phyloP scores from a whole-genome alignment of 2,329 filamentous ascomycete genomes.

The Trichoderma asperellum region DNA sequence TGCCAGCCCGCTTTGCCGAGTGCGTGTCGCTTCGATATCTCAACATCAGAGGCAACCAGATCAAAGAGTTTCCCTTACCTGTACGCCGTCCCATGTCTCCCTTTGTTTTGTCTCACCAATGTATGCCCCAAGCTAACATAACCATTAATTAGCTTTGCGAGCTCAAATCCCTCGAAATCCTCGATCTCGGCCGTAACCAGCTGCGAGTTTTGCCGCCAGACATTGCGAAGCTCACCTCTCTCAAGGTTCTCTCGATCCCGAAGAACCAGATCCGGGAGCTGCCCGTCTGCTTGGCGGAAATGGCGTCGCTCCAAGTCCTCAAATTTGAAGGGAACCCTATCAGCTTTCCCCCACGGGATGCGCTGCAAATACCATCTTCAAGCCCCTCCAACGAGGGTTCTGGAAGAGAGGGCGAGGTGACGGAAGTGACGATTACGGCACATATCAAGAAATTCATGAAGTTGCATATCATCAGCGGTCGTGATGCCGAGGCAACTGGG shows the following conservation, averaged over 20 bases:
- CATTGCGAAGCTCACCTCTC: slow-evolving; percentile 76
- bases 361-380: slow-evolving; percentile 62
- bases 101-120: not conserved
- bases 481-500: slow-evolving; percentile 59
- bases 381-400: slow-evolving; percentile 60
- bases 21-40: slow-evolving; percentile 79
- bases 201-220: slow-evolving; percentile 77
- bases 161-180: slow-evolving; percentile 83
- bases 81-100: slow-evolving; percentile 44
- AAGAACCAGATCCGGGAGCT: slow-evolving; percentile 86
- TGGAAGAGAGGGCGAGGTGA: slow-evolving; percentile 63
- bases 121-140: slow-evolving; percentile 32
- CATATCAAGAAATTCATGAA: slow-evolving; percentile 66
- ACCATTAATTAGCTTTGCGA: slow-evolving; percentile 74
- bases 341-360: slow-evolving; percentile 73
- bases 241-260: slow-evolving; percentile 87
- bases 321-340: slow-evolving; percentile 90
- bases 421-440: slow-evolving; percentile 61
- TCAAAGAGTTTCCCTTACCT: slow-evolving; percentile 64
- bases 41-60: slow-evolving; percentile 76
- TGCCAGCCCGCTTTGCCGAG: slow-evolving; percentile 73
- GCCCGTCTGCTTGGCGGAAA: slow-evolving; percentile 82
- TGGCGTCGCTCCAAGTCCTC: slow-evolving; percentile 84
- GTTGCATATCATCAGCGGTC: slow-evolving; percentile 56
- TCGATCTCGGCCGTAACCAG: slow-evolving; percentile 89